These are phyloP conservation scores for Lunasporangiospora selenospora DNA, from an alignment of 192 early-diverging fungal genomes.

Conservation along the genomic window DNA sequence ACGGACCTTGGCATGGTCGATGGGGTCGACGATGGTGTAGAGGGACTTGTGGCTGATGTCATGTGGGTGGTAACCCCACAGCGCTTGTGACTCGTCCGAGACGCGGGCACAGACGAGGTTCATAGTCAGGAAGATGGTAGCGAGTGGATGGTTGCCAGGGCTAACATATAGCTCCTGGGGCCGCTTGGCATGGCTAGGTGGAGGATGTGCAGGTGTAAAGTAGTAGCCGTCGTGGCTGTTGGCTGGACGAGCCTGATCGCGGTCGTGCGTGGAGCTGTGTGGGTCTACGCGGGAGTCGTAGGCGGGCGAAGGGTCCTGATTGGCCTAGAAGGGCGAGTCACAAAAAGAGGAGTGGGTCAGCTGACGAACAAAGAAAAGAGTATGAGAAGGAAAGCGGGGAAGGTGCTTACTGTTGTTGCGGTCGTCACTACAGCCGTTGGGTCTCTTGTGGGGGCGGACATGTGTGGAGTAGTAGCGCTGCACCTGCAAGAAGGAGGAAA, in stretches of 20 bases:
- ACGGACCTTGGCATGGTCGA: constrained; percentile 51
- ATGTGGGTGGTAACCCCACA: constrained; percentile 62
- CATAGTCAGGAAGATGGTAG: constrained; percentile 58
- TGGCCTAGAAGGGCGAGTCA: no score
- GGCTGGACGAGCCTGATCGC: neutral
- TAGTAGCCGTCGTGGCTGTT: constrained; percentile 3
- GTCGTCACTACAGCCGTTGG: neutral
- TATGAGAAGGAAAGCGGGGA: no score
- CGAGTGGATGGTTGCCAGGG: constrained; percentile 26
- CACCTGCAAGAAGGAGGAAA: neutral
- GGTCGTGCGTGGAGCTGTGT: no score
- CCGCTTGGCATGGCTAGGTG: constrained; percentile 30
- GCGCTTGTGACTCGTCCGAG: constrained; percentile 54
- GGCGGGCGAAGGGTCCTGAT: no score
- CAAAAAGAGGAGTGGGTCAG: no score
- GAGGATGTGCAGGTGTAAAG: constrained; percentile 3
- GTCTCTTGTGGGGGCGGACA: neutral
- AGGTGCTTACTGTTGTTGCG: neutral
- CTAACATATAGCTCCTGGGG: constrained; percentile 33
- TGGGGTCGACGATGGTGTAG: constrained; percentile 52
- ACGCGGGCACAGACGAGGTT: constrained; percentile 58
- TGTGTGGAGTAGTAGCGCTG: neutral
- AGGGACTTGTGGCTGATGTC: constrained; percentile 61
- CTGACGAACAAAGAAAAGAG: no score
- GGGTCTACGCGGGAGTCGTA: no score